A percentile compares a stretch with the other conserved stretches of the same genome.
Evolutionary conservation across 2,329 filamentous ascomycete genomes (phyloP).

Genomic region (Fusarium sp.): DNA sequence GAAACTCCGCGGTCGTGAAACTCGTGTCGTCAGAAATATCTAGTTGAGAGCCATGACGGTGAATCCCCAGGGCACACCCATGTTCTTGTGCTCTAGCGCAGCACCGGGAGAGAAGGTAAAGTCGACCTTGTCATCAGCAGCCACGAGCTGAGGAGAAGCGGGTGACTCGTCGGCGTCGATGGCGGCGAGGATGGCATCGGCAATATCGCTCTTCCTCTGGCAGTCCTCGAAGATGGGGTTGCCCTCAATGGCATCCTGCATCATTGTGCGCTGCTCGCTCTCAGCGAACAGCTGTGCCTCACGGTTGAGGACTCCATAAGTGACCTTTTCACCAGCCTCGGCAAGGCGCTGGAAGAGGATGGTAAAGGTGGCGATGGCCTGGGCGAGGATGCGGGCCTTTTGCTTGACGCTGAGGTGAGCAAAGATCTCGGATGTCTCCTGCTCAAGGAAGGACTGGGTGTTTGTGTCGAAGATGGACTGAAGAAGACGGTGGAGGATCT

Average conservation of each 20-base stretch:
- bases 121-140: slow-evolving; percentile 41
- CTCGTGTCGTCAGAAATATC: slow-evolving; percentile 23
- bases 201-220: slow-evolving; percentile 31
- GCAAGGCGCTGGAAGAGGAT: slow-evolving; percentile 43
- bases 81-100: slow-evolving; percentile 43
- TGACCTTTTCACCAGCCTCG: slow-evolving; percentile 39
- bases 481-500: slow-evolving; percentile 44
- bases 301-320: slow-evolving; percentile 42
- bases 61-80: slow-evolving; percentile 43
- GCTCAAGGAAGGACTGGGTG: slow-evolving; percentile 42
- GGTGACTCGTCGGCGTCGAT: slow-evolving; percentile 44
- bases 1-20: slow-evolving; percentile 32
- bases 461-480: slow-evolving; percentile 46
- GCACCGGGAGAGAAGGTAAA: slow-evolving; percentile 40
- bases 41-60: slow-evolving; percentile 47
- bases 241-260: slow-evolving; percentile 42
- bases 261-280: slow-evolving; percentile 44
- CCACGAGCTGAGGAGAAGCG: slow-evolving; percentile 39
- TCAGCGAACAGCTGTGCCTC: slow-evolving; percentile 45
- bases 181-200: slow-evolving; percentile 41
- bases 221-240: slow-evolving; percentile 43
- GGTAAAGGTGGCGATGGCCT: slow-evolving; percentile 43
- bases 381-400: slow-evolving; percentile 42
- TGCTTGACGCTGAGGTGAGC: slow-evolving; percentile 39
- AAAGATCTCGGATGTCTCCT: slow-evolving; percentile 45